Conservation (phyloP, 2,329 filamentous ascomycete species). For the Colletotrichum paranaense region DNA sequence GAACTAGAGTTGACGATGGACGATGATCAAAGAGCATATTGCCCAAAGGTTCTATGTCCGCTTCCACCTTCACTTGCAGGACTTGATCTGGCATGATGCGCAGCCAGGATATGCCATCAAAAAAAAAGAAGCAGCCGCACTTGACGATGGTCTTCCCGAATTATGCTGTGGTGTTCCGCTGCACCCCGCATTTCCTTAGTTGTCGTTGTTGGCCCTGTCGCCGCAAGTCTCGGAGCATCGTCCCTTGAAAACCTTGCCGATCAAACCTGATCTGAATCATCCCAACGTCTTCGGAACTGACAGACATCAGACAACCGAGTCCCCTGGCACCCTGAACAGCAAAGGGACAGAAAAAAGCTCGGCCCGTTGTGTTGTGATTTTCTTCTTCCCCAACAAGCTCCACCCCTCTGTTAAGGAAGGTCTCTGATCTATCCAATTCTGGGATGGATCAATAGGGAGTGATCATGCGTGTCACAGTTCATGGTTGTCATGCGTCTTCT, state of each 20-base stretch:
- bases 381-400: not conserved
- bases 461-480: not conserved
- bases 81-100: conserved; percentile 33
- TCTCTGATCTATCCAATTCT: not conserved
- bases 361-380: conserved; percentile 19
- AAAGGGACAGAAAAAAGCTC: not conserved
- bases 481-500: not conserved
- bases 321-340: conserved; percentile 5
- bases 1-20: conserved; percentile 26
- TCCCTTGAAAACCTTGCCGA: conserved; percentile 23
- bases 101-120: conserved; percentile 8
- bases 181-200: conserved; percentile 27
- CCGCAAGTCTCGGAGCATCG: conserved; percentile 11
- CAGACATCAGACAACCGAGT: conserved; percentile 33
- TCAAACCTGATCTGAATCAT: conserved; percentile 35
- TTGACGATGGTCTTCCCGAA: not conserved
- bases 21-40: conserved; percentile 3
- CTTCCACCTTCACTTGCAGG: conserved; percentile 25
- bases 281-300: conserved; percentile 30
- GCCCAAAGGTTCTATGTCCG: not conserved
- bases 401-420: not conserved
- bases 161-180: not conserved
- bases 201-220: conserved; percentile 8
- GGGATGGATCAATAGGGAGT: not conserved
- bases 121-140: not conserved